Base-by-base conservation (phyloP, 2,329 filamentous ascomycete genomes). In the Trichoderma citrinoviride region DNA sequence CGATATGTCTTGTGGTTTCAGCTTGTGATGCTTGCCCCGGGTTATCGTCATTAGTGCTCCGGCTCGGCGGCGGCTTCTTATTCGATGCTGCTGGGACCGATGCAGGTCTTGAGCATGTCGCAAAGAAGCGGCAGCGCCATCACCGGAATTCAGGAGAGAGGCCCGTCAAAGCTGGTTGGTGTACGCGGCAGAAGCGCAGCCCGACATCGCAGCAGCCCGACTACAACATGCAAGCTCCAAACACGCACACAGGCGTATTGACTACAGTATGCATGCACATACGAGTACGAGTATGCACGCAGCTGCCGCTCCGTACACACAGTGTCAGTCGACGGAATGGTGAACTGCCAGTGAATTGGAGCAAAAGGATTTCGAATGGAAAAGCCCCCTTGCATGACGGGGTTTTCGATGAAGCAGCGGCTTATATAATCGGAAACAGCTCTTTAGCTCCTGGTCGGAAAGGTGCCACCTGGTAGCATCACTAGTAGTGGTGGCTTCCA, bases 341-440 rank as follows among this genome's bases (percentile, higher is more conserved):
- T 37, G 33, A 10, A 37, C 12, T 14, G 33, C 33, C 12, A 14
- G 12, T 37, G 33, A 37, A 37, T 14, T 14, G 33, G 12, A 37
- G 33, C 33, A 37, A 14, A 37, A 14, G 12, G 12, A 12, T 14
- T 14, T 37, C 12, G 12, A 4, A 37, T 3, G 3, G 8, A 12
- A 14, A 37, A 21, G 43, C 43, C 55, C 53, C 55, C 55, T 58
- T 58, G n/a, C 55, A 58, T 47, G 52, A 21, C 49, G 54, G 37
- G 21, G 44, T 21, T 40, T 21, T 15, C 14, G 33, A 33, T n/a
- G 29, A 37, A 17, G 17, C 21, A 21, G 7, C 8, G 33, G 6
- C 57, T 61, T 44, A 61, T n/a, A 3, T 61, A 43, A 61, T 41
- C 57, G 10, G 33, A 44, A 52, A 50, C 33, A 21, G 46, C n/a